These are phyloP conservation scores for Tilletia setariae DNA, from an alignment of 1,284 basidiomycete species.

Conservation along the genomic window DNA sequence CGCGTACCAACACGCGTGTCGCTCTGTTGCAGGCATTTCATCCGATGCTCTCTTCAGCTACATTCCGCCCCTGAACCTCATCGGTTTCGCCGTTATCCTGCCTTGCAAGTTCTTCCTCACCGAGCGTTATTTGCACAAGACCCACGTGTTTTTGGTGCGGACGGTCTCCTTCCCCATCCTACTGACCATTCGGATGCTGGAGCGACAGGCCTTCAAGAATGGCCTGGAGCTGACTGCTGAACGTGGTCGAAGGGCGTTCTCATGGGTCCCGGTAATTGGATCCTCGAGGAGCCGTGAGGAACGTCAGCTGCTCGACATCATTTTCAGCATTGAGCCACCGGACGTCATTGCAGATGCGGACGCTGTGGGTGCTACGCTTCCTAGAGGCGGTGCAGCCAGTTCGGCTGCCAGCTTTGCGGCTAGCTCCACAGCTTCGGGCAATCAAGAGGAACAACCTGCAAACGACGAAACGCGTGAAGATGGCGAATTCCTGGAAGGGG, in stretches of 20 bases:
- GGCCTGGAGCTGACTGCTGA: slow-evolving; percentile 40
- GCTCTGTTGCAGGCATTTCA: slow-evolving; percentile 63
- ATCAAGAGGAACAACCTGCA: slow-evolving; percentile 1
- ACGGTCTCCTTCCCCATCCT: slow-evolving; percentile 81
- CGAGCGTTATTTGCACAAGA: slow-evolving; percentile 62
- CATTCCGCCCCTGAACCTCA: slow-evolving; percentile 69
- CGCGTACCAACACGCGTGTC: slow-evolving; percentile 79
- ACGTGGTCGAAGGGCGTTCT: slow-evolving; percentile 28
- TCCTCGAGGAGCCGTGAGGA: slow-evolving; percentile 16
- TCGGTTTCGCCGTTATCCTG: slow-evolving; percentile 33
- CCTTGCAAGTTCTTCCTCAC: slow-evolving; percentile 23
- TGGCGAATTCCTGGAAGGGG: slow-evolving; percentile 24
- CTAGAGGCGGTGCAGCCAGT: neutral
- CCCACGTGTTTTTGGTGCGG: slow-evolving; percentile 59
- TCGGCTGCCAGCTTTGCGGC: neutral
- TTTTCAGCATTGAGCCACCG: neutral
- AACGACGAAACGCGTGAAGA: slow-evolving; percentile 21
- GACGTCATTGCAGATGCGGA: neutral
- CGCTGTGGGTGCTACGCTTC: neutral
- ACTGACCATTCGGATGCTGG: slow-evolving; percentile 74
- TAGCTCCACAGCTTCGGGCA: neutral
- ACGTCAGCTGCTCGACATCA: slow-evolving; percentile 3
- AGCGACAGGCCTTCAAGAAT: slow-evolving; percentile 63
- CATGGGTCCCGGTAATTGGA: slow-evolving; percentile 23
- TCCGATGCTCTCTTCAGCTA: slow-evolving; percentile 88